These are phyloP conservation scores for Phytophthora tentaculata DNA, from an alignment of 352 stramenopile genomes.

Conservation along the genomic window DNA sequence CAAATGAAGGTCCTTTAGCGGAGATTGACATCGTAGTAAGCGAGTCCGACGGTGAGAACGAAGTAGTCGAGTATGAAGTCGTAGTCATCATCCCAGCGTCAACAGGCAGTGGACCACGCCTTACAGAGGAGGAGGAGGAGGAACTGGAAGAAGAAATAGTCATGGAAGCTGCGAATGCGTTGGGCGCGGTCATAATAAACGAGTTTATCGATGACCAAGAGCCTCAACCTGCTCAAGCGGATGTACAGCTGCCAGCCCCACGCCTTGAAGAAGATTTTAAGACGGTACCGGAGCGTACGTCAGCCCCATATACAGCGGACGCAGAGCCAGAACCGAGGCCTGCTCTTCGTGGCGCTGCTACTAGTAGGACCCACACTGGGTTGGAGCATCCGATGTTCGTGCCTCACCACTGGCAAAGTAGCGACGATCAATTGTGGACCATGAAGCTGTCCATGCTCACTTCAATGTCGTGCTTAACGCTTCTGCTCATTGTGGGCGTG, in stretches of 20 bases:
- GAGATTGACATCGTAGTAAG: slow-evolving; percentile 32
- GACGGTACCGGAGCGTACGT: slow-evolving; percentile 5
- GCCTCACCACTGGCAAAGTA: slow-evolving; percentile 25
- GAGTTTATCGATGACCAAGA: slow-evolving; percentile 18
- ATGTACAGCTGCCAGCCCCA: neutral
- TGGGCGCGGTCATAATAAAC: slow-evolving; percentile 19
- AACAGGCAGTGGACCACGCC: slow-evolving; percentile 15
- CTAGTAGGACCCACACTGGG: slow-evolving; percentile 13
- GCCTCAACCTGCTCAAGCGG: neutral
- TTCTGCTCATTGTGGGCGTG: slow-evolving; percentile 32
- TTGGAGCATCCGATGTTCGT: slow-evolving; percentile 23
- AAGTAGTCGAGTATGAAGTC: slow-evolving; percentile 13
- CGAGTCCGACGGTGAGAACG: slow-evolving; percentile 8
- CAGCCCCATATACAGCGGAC: no score
- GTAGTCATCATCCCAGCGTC: slow-evolving; percentile 11
- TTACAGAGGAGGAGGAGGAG: slow-evolving; percentile 15
- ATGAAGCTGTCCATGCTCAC: slow-evolving; percentile 40
- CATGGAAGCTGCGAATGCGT: slow-evolving; percentile 10
- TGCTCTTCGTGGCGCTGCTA: slow-evolving; percentile 23
- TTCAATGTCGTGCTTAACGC: slow-evolving; percentile 26
- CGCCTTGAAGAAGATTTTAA: no score
- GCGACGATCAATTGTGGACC: slow-evolving; percentile 32
- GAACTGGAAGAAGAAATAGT: slow-evolving; percentile 20
- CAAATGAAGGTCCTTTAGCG: neutral
- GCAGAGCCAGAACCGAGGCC: no score